Percentiles rank a stretch among this genome's conserved stretches.
Conservation (phyloP, 352 stramenopile species). For the Phytophthora foliorum region DNA sequence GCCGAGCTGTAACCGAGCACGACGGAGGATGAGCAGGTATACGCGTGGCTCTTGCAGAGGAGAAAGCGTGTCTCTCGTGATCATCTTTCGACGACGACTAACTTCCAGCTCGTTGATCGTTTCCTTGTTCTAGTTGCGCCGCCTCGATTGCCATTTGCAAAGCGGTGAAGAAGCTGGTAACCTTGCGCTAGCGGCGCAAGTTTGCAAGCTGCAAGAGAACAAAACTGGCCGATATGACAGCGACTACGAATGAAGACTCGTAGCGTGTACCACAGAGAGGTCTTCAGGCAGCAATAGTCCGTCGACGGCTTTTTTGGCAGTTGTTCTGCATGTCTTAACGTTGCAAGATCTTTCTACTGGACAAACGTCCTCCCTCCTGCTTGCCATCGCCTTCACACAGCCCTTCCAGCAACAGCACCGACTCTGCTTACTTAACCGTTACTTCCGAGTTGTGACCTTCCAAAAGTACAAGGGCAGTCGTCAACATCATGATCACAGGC, state of each 20-base stretch:
- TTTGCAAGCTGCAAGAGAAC: background rate
- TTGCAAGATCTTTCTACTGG: conserved; percentile 22
- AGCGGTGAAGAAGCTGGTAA: background rate
- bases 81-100: conserved; percentile 5
- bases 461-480: background rate
- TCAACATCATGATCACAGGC: conserved; percentile 41
- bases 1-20: conserved; percentile 67
- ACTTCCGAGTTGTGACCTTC: background rate
- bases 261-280: background rate
- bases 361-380: background rate
- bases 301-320: conserved; percentile 23
- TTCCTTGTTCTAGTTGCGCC: conserved; percentile 1
- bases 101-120: conserved; percentile 1
- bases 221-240: conserved; percentile 1
- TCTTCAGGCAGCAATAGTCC: conserved; percentile 14
- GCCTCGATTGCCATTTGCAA: background rate
- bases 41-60: background rate
- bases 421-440: conserved; percentile 1
- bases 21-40: conserved; percentile 12
- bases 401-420: no score
- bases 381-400: background rate
- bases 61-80: background rate
- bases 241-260: conserved; percentile 3
- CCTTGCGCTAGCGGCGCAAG: background rate
- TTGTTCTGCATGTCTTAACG: conserved; percentile 37